These are phyloP conservation scores for Nepenthes alata DNA, from an alignment of 179 eudicot genomes.

Conservation along the genomic window DNA sequence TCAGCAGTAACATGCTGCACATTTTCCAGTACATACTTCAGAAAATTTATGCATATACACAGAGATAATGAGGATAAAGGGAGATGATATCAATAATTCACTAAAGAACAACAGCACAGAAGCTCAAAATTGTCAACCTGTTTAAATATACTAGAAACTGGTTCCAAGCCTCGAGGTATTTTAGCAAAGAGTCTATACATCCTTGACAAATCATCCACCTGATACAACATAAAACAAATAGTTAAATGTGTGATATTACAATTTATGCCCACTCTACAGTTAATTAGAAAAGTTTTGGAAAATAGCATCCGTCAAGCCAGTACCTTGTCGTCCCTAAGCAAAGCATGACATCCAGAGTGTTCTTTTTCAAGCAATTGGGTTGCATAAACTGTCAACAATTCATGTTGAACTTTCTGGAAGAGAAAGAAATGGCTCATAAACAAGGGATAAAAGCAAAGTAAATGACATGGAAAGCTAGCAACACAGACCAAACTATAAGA, in stretches of 20 bases:
- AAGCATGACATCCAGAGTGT: constrained; percentile 60
- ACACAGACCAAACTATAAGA: not conserved
- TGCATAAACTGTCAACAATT: constrained; percentile 40
- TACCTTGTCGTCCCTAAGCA: constrained; percentile 70
- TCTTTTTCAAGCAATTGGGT: constrained; percentile 62
- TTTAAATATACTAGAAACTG: constrained; percentile 46
- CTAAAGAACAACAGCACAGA: not conserved
- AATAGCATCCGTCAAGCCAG: not conserved
- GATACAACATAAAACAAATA: constrained; percentile 2
- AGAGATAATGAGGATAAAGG: not conserved
- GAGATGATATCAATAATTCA: no score
- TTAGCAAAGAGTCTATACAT: constrained; percentile 52
- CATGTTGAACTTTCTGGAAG: constrained; percentile 55
- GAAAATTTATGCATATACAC: not conserved
- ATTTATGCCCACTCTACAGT: not conserved
- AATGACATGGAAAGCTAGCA: no score
- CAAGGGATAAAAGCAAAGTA: not conserved
- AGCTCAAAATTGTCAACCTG: constrained; percentile 22
- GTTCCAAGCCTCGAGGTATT: constrained; percentile 50
- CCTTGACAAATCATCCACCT: constrained; percentile 58
- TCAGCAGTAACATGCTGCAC: constrained; percentile 60
- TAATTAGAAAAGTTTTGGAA: not conserved
- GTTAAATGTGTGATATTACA: not conserved
- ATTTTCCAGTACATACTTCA: not conserved
- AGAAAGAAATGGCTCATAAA: not conserved